Percentiles rank a stretch among this genome's conserved stretches.
Conservation (phyloP, 345 rosid genomes). For the Punica granatum region DNA sequence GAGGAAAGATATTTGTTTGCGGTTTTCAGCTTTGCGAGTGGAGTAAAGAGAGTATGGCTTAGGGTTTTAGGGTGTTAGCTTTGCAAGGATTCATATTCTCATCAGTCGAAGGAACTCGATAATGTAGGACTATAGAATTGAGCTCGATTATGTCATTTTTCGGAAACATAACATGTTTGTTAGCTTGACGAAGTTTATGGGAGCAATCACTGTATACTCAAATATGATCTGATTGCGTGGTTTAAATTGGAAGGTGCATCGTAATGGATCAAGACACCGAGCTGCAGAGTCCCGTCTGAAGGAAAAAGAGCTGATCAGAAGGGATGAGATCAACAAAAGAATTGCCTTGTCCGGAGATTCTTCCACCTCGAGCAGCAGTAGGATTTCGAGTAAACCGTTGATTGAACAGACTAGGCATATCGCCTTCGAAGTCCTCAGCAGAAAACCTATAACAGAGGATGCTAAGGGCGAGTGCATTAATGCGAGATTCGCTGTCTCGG, state of each 20-base stretch:
- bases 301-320: conserved; percentile 23
- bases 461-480: neutral
- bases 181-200: neutral
- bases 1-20: neutral
- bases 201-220: neutral
- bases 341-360: conserved; percentile 21
- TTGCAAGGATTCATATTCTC: neutral
- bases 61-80: neutral
- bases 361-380: neutral
- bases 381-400: conserved; percentile 27
- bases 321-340: conserved; percentile 29
- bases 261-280: conserved; percentile 40
- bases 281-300: conserved; percentile 31
- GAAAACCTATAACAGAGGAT: neutral
- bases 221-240: neutral
- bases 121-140: neutral
- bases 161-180: neutral
- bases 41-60: neutral
- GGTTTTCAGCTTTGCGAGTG: neutral
- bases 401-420: conserved; percentile 26
- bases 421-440: conserved; percentile 20
- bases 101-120: neutral
- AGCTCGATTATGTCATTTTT: neutral
- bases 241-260: conserved; percentile 28
- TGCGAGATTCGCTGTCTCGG: conserved; percentile 2